Percentiles rank a stretch among this genome's conserved stretches.
These are phyloP conservation scores for Amanita pseudoporphyria DNA, from an alignment of 768 basidiomycete genomes.

Conservation along the genomic window DNA sequence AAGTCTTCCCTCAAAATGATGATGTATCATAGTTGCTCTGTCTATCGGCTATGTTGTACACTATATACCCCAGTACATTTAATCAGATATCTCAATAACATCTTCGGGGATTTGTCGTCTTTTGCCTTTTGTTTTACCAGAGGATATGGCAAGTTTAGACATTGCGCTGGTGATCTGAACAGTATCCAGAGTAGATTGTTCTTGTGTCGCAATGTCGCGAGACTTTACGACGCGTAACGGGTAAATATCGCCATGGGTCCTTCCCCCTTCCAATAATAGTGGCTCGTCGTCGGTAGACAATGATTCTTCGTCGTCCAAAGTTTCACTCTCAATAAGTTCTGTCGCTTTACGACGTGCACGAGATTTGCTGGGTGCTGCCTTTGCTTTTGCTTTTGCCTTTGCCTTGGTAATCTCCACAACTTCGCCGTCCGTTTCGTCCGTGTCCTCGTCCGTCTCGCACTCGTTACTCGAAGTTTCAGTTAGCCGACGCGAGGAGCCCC, in stretches of 20 bases:
- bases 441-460: conserved; percentile 23
- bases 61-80: not conserved
- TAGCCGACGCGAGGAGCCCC: conserved; percentile 48
- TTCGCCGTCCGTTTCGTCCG: not conserved
- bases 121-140: not conserved
- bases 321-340: not conserved
- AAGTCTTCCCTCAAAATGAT: not conserved
- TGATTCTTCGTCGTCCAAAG: not conserved
- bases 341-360: not conserved
- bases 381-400: conserved; percentile 2
- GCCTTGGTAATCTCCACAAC: not conserved
- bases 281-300: not conserved
- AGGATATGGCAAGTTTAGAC: conserved; percentile 13
- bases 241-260: not conserved
- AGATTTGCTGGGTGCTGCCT: not conserved
- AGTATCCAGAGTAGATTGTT: not conserved
- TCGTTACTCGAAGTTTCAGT: conserved; percentile 23
- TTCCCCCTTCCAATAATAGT: not conserved
- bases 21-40: not conserved
- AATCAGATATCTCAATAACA: conserved; percentile 17
- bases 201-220: not conserved
- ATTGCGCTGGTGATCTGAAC: conserved; percentile 11
- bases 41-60: not conserved
- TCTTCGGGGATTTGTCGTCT: not conserved
- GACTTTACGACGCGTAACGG: not conserved